A percentile compares a stretch with the other conserved stretches of the same genome.
phyloP scores from a whole-genome alignment of 108 stramenopile genomes.

The Skeletonema tropicum region DNA sequence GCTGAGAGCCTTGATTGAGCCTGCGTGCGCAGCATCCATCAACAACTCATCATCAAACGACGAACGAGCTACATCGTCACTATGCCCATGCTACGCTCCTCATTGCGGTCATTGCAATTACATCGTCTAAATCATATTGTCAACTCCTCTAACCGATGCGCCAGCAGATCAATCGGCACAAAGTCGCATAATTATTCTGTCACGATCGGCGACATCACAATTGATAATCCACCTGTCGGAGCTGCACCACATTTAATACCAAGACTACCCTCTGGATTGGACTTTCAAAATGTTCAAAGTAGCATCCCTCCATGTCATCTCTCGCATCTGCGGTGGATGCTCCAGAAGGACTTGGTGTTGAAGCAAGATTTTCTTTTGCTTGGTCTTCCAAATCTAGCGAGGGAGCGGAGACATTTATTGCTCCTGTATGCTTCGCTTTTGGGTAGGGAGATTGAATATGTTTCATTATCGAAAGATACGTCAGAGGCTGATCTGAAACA shows the following conservation, averaged over 20 bases:
- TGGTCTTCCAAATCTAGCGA: constrained; percentile 64
- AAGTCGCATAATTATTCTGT: constrained; percentile 32
- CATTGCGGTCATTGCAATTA: background rate
- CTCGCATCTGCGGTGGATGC: constrained; percentile 85
- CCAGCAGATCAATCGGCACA: constrained; percentile 3
- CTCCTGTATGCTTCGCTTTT: constrained; percentile 71
- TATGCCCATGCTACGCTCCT: background rate
- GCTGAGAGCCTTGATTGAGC: too few species aligned
- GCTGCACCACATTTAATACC: constrained; percentile 26
- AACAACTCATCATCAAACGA: too few species aligned
- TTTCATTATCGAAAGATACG: constrained; percentile 74
- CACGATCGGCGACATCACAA: constrained; percentile 43
- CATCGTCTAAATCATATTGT: background rate
- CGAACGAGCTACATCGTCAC: too few species aligned
- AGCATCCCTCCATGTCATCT: constrained; percentile 46
- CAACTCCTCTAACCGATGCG: background rate
- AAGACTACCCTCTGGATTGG: constrained; percentile 2
- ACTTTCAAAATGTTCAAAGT: constrained; percentile 4
- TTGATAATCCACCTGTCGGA: constrained; percentile 21
- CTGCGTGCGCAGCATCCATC: too few species aligned
- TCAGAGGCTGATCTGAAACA: constrained; percentile 91
- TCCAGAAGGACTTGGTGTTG: constrained; percentile 78
- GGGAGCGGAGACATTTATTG: constrained; percentile 60
- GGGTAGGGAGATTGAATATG: constrained; percentile 66
- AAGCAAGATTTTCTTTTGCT: constrained; percentile 79